These are phyloP conservation scores for Microbotryum silenes-acaulis DNA, from an alignment of 1,284 basidiomycete species.

Conservation along the genomic window DNA sequence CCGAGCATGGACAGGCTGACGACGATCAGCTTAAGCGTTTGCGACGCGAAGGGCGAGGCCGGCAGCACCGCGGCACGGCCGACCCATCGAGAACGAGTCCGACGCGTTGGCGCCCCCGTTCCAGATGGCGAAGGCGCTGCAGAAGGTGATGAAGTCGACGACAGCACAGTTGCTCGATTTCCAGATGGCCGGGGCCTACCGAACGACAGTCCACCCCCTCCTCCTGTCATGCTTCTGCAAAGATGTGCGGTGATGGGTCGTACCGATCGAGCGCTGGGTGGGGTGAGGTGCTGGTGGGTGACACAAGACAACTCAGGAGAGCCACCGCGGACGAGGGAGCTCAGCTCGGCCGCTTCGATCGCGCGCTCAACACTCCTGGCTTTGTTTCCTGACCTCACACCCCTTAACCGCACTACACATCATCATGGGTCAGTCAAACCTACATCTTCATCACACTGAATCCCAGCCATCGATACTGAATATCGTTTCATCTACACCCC, in stretches of 20 bases:
- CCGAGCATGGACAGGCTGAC: conserved; percentile 17
- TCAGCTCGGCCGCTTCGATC: too few relatives aligned
- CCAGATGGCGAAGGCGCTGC: too few relatives aligned
- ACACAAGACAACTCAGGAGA: background rate
- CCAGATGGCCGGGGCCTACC: too few relatives aligned
- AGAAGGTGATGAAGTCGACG: too few relatives aligned
- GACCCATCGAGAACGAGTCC: conserved; percentile 19
- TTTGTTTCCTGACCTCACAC: background rate
- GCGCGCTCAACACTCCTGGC: too few relatives aligned
- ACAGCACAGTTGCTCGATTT: too few relatives aligned
- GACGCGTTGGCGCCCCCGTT: background rate
- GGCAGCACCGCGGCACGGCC: conserved; percentile 16
- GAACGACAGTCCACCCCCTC: too few relatives aligned
- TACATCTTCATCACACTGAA: too few relatives aligned
- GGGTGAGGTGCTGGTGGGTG: background rate
- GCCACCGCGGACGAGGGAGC: background rate
- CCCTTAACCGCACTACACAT: background rate
- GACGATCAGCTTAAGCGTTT: conserved; percentile 7
- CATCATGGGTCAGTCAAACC: conserved; percentile 9
- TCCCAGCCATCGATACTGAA: too few relatives aligned
- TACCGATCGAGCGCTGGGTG: too few relatives aligned
- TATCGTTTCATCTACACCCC: background rate
- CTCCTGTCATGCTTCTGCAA: too few relatives aligned
- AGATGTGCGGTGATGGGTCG: too few relatives aligned
- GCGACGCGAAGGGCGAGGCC: conserved; percentile 6